These are phyloP conservation scores for Rhynchospora breviuscula DNA, from an alignment of 176 grass and related monocot genomes.

Conservation along the genomic window DNA sequence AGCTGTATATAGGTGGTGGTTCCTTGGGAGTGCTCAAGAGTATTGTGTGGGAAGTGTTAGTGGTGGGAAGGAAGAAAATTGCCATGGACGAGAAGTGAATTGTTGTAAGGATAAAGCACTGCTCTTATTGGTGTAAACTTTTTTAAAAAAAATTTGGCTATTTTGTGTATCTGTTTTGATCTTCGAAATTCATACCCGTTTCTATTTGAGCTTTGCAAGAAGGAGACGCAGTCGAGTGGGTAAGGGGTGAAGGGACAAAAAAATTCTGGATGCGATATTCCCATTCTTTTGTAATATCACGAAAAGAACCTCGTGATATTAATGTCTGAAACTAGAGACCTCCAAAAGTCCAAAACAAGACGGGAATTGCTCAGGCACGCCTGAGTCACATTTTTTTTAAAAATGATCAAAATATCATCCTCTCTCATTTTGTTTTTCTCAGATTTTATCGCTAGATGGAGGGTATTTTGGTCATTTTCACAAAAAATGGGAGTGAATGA, in stretches of 20 bases:
- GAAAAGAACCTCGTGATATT: too few relatives aligned
- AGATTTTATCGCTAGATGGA: too few relatives aligned
- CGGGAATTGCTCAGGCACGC: too few relatives aligned
- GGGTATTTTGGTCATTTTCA: too few relatives aligned
- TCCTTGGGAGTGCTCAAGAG: constrained; percentile 17
- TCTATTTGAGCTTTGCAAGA: background rate
- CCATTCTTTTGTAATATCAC: background rate
- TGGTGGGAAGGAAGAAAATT: constrained; percentile 36
- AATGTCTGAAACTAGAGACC: too few relatives aligned
- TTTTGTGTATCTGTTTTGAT: background rate
- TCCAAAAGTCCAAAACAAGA: too few relatives aligned
- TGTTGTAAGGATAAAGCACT: background rate
- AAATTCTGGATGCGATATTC: background rate
- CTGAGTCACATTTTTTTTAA: too few relatives aligned
- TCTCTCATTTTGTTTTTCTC: too few relatives aligned
- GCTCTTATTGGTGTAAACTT: background rate
- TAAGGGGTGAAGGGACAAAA: background rate
- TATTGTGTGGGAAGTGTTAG: constrained; percentile 11
- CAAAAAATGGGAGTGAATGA: too few relatives aligned
- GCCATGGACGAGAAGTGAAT: constrained; percentile 35
- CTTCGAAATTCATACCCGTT: background rate
- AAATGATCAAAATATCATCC: too few relatives aligned
- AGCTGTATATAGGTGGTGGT: constrained; percentile 2
- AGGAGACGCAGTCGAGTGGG: background rate
- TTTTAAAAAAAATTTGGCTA: background rate